A percentile compares a stretch with the other conserved stretches of the same genome.
These are phyloP conservation scores for Trichosporon ovoides DNA, from an alignment of 1,284 basidiomycete species.

Conservation along the genomic window DNA sequence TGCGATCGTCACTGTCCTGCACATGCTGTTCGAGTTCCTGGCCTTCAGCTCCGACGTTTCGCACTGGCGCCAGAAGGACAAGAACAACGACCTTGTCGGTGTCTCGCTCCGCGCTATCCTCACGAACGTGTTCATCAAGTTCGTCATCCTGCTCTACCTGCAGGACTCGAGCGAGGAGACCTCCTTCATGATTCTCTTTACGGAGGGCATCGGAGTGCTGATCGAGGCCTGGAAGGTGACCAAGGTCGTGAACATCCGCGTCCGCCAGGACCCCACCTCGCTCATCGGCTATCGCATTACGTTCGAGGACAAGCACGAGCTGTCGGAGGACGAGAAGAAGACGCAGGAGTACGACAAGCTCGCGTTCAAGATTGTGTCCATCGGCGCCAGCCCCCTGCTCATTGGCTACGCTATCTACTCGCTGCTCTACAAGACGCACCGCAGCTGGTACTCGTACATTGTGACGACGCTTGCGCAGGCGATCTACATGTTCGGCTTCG, in stretches of 20 bases:
- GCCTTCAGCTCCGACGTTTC: constrained; percentile 91
- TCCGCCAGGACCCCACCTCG: constrained; percentile 60
- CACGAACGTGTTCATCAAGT: constrained; percentile 86
- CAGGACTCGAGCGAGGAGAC: constrained; percentile 94
- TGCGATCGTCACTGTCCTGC: constrained; percentile 73
- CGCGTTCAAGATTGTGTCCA: constrained; percentile 67
- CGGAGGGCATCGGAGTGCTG: constrained; percentile 76
- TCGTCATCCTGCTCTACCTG: constrained; percentile 84
- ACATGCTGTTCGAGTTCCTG: constrained; percentile 86
- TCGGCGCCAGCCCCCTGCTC: constrained; percentile 75
- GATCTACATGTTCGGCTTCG: constrained; percentile 83
- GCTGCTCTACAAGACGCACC: constrained; percentile 57
- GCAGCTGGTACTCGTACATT: constrained; percentile 91
- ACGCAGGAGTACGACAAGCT: constrained; percentile 77
- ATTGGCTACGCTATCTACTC: constrained; percentile 85
- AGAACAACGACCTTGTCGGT: constrained; percentile 59
- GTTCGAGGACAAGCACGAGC: constrained; percentile 85
- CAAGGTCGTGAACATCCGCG: constrained; percentile 72
- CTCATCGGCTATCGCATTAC: constrained; percentile 71
- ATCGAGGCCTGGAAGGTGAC: constrained; percentile 93
- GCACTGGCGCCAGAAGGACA: constrained; percentile 91
- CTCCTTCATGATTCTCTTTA: constrained; percentile 88
- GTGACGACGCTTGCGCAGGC: constrained; percentile 58
- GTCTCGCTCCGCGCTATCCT: constrained; percentile 64
- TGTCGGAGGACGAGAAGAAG: constrained; percentile 90